Percentiles rank a stretch among this genome's conserved stretches.
These are phyloP conservation scores for Lachnellula arida DNA, from an alignment of 2,329 filamentous ascomycete species.

Conservation along the genomic window DNA sequence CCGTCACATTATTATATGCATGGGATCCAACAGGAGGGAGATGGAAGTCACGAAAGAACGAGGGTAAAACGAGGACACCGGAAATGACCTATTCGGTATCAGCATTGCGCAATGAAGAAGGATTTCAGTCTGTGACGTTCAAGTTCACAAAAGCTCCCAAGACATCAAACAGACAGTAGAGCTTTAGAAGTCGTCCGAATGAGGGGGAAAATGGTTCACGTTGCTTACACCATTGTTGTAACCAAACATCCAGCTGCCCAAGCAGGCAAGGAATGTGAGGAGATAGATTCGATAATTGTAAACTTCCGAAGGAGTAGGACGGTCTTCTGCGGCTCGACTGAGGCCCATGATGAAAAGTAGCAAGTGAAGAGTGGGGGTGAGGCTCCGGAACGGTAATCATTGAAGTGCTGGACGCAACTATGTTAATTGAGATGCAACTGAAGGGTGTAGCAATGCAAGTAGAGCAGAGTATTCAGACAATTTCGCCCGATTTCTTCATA, in stretches of 20 bases:
- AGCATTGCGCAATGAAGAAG: no score
- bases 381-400: background rate
- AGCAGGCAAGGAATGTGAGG: slow-evolving; percentile 19
- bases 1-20: slow-evolving; percentile 20
- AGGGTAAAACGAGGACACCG: slow-evolving; percentile 23
- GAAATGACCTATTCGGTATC: slow-evolving; percentile 14
- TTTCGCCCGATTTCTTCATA: no score
- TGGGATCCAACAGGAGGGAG: slow-evolving; percentile 18
- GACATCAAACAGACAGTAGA: no score
- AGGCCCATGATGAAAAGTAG: slow-evolving; percentile 14
- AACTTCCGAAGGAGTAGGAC: slow-evolving; percentile 24
- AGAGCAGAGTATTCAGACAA: background rate
- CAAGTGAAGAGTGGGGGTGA: background rate
- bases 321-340: slow-evolving; percentile 22
- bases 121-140: no score
- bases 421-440: slow-evolving; percentile 1
- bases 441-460: background rate
- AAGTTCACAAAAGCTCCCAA: no score
- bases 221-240: slow-evolving; percentile 19
- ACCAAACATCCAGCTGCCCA: slow-evolving; percentile 23
- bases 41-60: slow-evolving; percentile 22
- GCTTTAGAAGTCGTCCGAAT: no score
- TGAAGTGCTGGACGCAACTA: background rate
- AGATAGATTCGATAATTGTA: slow-evolving; percentile 25
- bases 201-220: no score